Percentiles rank a stretch among this genome's conserved stretches.
phyloP scores from a whole-genome alignment of 1,284 basidiomycete species.

The Stygiomarasmius scandens region DNA sequence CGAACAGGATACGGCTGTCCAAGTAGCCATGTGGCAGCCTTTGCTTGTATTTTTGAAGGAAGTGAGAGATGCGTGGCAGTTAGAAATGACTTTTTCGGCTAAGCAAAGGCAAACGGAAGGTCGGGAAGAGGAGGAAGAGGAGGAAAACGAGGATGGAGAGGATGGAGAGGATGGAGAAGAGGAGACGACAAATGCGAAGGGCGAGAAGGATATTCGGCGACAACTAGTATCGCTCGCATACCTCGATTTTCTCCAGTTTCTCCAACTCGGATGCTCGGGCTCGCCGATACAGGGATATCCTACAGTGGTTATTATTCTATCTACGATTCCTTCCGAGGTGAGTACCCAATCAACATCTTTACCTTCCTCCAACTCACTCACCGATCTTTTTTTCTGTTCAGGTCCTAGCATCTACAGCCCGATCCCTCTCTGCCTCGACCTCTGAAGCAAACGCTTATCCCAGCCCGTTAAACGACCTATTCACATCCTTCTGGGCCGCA shows the following conservation, averaged over 20 bases:
- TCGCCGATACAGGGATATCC: slow-evolving; percentile 80
- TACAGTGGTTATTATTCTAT: slow-evolving; percentile 73
- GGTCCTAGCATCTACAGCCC: slow-evolving; percentile 33
- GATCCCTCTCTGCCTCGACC: background rate
- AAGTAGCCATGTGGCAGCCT: slow-evolving; percentile 69
- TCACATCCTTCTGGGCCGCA: slow-evolving; percentile 78
- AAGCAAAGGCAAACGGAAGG: slow-evolving; percentile 32
- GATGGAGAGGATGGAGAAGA: slow-evolving; percentile 22
- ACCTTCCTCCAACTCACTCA: background rate
- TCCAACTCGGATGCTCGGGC: slow-evolving; percentile 74
- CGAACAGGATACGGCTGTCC: slow-evolving; percentile 72
- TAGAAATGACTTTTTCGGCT: slow-evolving; percentile 36
- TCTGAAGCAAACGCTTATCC: too few species aligned
- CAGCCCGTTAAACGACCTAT: slow-evolving; percentile 50
- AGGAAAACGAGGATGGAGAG: slow-evolving; percentile 32
- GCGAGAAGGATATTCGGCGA: too few species aligned
- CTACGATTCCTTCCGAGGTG: slow-evolving; percentile 72
- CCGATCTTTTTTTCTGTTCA: slow-evolving; percentile 14
- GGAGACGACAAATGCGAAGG: background rate
- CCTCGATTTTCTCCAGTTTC: slow-evolving; percentile 72
- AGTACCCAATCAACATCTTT: slow-evolving; percentile 20
- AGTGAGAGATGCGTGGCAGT: slow-evolving; percentile 63
- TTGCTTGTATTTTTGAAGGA: slow-evolving; percentile 73
- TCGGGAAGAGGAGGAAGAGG: slow-evolving; percentile 30
- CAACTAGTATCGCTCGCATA: slow-evolving; percentile 50